Evolutionary conservation across 2,329 filamentous ascomycete genomes (phyloP).

Genomic region (Colletotrichum endophyticum): DNA sequence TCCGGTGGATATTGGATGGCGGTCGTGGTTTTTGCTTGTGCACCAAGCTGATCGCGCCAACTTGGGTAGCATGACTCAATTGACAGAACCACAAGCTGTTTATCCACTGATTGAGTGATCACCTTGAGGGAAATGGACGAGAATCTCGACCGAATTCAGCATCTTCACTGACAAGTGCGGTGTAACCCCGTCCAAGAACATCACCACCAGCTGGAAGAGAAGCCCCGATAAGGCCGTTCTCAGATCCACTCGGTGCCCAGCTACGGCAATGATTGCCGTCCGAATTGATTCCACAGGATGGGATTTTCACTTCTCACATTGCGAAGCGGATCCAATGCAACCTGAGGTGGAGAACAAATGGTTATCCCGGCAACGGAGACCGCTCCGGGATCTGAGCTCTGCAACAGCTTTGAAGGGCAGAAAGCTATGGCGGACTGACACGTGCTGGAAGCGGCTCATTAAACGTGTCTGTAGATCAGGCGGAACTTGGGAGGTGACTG

Average conservation of each 20-base stretch:
- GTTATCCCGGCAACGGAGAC: background rate
- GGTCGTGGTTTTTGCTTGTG: background rate
- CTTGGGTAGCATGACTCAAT: background rate
- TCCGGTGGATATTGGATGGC: background rate
- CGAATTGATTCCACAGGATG: background rate
- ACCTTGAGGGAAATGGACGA: background rate
- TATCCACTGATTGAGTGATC: background rate
- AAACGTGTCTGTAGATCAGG: background rate
- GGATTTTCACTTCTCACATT: background rate
- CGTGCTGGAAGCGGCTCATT: background rate
- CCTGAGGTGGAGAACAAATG: background rate
- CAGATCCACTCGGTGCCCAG: background rate
- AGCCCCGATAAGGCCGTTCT: background rate
- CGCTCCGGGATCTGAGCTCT: background rate
- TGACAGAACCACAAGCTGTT: background rate
- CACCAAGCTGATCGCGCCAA: background rate
- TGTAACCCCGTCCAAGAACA: background rate
- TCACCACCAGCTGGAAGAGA: background rate
- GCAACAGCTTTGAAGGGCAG: background rate
- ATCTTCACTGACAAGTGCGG: background rate
- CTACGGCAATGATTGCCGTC: background rate
- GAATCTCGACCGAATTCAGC: background rate
- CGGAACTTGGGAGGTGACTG: background rate
- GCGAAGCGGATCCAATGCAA: background rate
- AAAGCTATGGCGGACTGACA: background rate